Base-by-base conservation (phyloP, 768 basidiomycete genomes). In the Rubroboletus satanas region DNA sequence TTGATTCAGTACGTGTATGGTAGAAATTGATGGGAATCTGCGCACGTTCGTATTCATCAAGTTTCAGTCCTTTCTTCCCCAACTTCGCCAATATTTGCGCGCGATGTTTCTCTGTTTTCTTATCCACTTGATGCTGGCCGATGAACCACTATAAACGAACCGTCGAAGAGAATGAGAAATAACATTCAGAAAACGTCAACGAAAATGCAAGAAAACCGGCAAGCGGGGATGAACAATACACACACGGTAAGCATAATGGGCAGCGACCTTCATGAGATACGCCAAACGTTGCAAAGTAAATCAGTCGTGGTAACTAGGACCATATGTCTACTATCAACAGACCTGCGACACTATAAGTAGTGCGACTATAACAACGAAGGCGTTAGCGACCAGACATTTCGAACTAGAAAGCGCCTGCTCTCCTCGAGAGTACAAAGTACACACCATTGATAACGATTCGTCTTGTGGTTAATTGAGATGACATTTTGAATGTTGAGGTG, bases 21-120 rank as follows among this genome's bases (percentile, higher is more conserved):
- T 9, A 35, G 17, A 32, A 12, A 12, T 7, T 12, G 3, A 44
- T 10, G n/a, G 29, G n/a, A 18, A 26, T 14, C 14, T 29, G 70
- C 87, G 58, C 69, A 92, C 91, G 74, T 76, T 99, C 96, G 66
- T 98, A 91, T 71, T 98, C 95, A 63, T 90, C 84, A 51, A 99
- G 77, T 61, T 90, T 82, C 5, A 97, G 75, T 46, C 83, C 79
- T 38, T 73, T 80, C 68, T 90, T 86, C 4, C 88, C 88, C 17
- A 90, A 70, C 49, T 81, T 83, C 62, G 87, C 83, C 56, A 91
- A 63, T 11, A 85, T 83, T 61, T 89, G 84, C 53, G 84, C 60
- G 33, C 88, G 85, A 66, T 88, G 90, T 49, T 81, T 77, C 60
- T 85, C 83, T 15, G 85, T 77, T 56, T 81, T 80, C 65, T 83